phyloP scores from a whole-genome alignment of 306 rosid genomes.

The Cicer chorassanicum region DNA sequence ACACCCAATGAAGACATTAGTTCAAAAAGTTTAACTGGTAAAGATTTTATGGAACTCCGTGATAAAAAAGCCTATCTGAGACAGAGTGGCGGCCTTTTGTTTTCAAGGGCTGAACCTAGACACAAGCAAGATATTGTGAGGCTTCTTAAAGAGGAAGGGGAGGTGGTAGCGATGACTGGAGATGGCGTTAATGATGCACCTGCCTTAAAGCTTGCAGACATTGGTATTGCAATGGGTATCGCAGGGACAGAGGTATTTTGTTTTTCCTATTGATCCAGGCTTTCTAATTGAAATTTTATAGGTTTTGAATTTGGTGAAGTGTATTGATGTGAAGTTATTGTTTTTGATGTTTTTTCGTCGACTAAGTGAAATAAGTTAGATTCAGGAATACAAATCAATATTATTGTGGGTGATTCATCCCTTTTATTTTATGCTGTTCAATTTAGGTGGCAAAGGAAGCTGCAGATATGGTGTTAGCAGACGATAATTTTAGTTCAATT shows the following conservation, averaged over 20 bases:
- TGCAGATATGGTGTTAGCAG: constrained; percentile 96
- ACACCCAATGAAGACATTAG: constrained; percentile 61
- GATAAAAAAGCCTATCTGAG: constrained; percentile 63
- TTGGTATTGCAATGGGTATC: constrained; percentile 97
- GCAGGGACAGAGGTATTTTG: constrained; percentile 88
- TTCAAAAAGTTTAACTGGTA: constrained; percentile 80
- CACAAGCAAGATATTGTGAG: constrained; percentile 95
- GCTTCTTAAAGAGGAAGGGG: constrained; percentile 87
- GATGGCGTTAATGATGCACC: constrained; percentile 99
- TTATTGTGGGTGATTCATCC: constrained; percentile 8
- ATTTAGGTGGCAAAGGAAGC: constrained; percentile 96
- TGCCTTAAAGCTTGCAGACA: constrained; percentile 95
- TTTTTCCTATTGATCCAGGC: constrained; percentile 3
- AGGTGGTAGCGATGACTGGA: constrained; percentile 93
- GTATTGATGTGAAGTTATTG: constrained; percentile 8
- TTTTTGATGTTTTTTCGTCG: neutral
- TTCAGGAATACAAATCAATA: constrained; percentile 15
- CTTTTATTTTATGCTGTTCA: constrained; percentile 16
- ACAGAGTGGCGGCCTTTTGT: constrained; percentile 79
- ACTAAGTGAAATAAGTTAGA: constrained; percentile 16
- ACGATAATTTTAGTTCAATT: constrained; percentile 90
- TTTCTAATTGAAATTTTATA: constrained; percentile 15
- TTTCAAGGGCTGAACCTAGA: constrained; percentile 98
- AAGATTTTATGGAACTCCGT: constrained; percentile 65
- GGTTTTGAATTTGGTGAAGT: constrained; percentile 12